phyloP scores from a whole-genome alignment of 805 yeast genomes.

The Kazachstania bromeliacearum region DNA sequence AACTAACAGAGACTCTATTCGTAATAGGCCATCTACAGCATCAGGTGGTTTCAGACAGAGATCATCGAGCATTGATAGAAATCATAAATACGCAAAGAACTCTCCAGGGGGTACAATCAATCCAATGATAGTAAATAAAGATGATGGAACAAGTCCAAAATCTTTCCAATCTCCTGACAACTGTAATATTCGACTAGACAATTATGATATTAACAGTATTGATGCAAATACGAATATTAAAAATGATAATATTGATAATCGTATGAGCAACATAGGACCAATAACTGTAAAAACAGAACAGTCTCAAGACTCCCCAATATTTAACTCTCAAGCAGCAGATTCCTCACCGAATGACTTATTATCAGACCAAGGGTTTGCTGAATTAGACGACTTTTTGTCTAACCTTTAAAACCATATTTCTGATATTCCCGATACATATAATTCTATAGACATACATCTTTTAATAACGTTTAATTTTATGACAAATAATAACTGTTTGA shows the following conservation, averaged over 20 bases:
- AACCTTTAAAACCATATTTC: slow-evolving; percentile 10
- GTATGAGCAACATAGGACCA: too few relatives aligned
- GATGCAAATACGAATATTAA: too few relatives aligned
- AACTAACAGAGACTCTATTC: slow-evolving; percentile 1
- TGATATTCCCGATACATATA: not conserved
- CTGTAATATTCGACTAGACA: not conserved
- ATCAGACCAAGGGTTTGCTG: slow-evolving; percentile 22
- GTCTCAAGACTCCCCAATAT: not conserved
- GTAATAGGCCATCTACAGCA: not conserved
- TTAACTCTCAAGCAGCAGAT: slow-evolving; percentile 9
- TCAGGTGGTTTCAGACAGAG: slow-evolving; percentile 6
- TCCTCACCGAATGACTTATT: slow-evolving; percentile 19
- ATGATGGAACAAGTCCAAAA: slow-evolving; percentile 10
- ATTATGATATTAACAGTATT: not conserved
- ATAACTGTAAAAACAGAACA: too few relatives aligned
- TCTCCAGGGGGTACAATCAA: slow-evolving; percentile 10
- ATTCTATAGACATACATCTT: too few relatives aligned
- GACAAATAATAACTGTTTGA: too few relatives aligned
- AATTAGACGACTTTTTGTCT: slow-evolving; percentile 25
- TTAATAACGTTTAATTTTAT: too few relatives aligned
- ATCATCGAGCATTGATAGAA: slow-evolving; percentile 15
- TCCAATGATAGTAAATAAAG: slow-evolving; percentile 12
- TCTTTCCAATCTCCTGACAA: slow-evolving; percentile 2
- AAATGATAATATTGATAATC: too few relatives aligned
- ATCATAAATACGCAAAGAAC: slow-evolving; percentile 12